Evolutionary conservation across 2,329 filamentous ascomycete species (phyloP), one percentile per base, ranked within the genome.

Genomic region (Fusarium verticillioides): DNA sequence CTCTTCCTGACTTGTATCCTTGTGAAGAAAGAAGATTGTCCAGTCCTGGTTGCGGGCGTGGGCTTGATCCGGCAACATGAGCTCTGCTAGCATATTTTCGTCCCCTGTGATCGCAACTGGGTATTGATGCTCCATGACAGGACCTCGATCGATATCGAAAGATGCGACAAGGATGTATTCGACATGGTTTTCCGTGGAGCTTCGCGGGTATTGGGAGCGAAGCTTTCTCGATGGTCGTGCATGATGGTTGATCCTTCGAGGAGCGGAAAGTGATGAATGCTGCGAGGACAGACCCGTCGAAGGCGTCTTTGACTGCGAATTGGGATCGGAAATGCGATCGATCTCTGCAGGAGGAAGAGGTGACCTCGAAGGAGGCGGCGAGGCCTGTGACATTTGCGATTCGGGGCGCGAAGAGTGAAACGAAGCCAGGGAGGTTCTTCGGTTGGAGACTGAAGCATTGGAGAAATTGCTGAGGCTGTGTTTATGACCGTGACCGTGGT

Each of bases 1-100:
- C 64, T 96, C 93, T 67, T 94, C 92, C 57, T 92, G 91, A 68
- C 91, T 95, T 7, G 92, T 94, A 81, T 99, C 96, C 82, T 98
- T 98, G 84, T 99, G 96, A 63, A 99, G 82, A 81, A 99, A 99
- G 85, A 99, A 99, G 62, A 98, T 97, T 46, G 96, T 99, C 96
- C 96, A 99, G 82, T 99, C 96, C 83, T 98, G 95, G 79, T 93
- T 96, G 43, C 96, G 90, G 69, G 96, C 91, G 83, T 99, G 96
- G 28, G 96, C 95, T 83, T 98, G 96, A 82, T 99, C 96, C 0
- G 96, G 96, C 81, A 99, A 85, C 96, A 99, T 99, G 79, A 99
- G 89, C 85, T 99, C 96, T 11, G 96, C 96, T 79, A 99, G 84
- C 95, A 98, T 98, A 79, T 97, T 93, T 84, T 99, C 96, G 81